These are phyloP conservation scores for Aphanomyces astaci DNA, from an alignment of 352 stramenopile species.

Conservation along the genomic window DNA sequence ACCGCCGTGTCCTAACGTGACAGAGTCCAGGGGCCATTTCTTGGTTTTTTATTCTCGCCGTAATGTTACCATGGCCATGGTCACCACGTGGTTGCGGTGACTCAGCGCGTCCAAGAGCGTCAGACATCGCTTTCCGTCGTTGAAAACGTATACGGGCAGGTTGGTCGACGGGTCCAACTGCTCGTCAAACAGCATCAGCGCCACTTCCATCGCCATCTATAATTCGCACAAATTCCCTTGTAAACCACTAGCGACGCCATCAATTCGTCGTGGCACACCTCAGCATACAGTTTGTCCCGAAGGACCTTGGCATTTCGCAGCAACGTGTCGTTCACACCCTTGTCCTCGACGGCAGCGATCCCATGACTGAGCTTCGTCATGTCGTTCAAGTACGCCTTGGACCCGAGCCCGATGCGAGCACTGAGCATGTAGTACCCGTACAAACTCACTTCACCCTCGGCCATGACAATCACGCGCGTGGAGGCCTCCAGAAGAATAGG, in stretches of 20 bases:
- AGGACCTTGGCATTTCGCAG: conserved; percentile 35
- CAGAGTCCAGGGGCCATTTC: too few relatives aligned
- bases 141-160: conserved; percentile 41
- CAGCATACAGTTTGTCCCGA: conserved; percentile 50
- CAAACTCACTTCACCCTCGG: conserved; percentile 72
- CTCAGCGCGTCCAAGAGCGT: conserved; percentile 66
- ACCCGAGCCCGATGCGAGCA: conserved; percentile 47
- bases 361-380: conserved; percentile 60
- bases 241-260: too few relatives aligned
- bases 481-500: conserved; percentile 47
- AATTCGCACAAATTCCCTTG: too few relatives aligned
- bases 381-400: conserved; percentile 40
- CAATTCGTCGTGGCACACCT: conserved; percentile 24
- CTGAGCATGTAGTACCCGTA: conserved; percentile 65
- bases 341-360: conserved; percentile 40
- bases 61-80: conserved; percentile 42
- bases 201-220: conserved; percentile 49
- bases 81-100: conserved; percentile 45
- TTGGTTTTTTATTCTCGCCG: too few relatives aligned
- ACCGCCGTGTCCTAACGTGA: conserved; percentile 33
- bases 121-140: conserved; percentile 35
- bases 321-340: conserved; percentile 52
- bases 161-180: conserved; percentile 19
- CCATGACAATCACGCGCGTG: conserved; percentile 56
- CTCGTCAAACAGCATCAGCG: conserved; percentile 41